Evolutionary conservation across 2,329 filamentous ascomycete genomes (phyloP).

Genomic region (Ophiocordyceps unilateralis): DNA sequence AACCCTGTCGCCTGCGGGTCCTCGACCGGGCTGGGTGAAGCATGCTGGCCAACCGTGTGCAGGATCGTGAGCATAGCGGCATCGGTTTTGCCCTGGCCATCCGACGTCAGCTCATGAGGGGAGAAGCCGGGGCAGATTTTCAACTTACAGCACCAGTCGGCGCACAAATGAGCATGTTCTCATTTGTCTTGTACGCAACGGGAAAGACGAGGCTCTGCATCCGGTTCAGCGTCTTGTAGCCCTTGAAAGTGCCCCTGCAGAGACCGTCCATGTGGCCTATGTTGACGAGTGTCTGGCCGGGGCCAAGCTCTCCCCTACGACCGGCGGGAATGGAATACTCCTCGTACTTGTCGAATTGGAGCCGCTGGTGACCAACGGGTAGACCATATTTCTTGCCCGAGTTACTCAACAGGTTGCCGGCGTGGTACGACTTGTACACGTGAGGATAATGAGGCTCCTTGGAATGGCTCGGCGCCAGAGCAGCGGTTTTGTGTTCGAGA

Average conservation of each 20-base stretch:
- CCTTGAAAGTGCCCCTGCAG: slow-evolving; percentile 80
- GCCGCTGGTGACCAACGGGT: slow-evolving; percentile 55
- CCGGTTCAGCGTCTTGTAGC: slow-evolving; percentile 83
- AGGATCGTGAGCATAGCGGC: slow-evolving; percentile 93
- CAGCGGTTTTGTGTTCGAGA: slow-evolving; percentile 62
- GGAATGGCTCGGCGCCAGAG: slow-evolving; percentile 52
- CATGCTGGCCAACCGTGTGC: slow-evolving; percentile 76
- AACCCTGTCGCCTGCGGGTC: slow-evolving; percentile 60
- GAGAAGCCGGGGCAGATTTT: not conserved
- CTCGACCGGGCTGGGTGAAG: slow-evolving; percentile 63
- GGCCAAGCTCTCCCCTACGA: slow-evolving; percentile 56
- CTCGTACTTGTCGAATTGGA: slow-evolving; percentile 64
- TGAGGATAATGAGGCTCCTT: slow-evolving; percentile 75
- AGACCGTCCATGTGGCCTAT: slow-evolving; percentile 77
- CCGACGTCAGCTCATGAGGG: not conserved
- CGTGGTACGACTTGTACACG: slow-evolving; percentile 69
- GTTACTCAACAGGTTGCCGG: slow-evolving; percentile 70
- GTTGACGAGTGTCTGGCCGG: slow-evolving; percentile 56
- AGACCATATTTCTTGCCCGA: slow-evolving; percentile 70
- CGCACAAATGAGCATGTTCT: slow-evolving; percentile 98
- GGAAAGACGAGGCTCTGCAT: slow-evolving; percentile 98
- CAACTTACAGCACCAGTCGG: slow-evolving; percentile 71
- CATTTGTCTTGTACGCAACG: slow-evolving; percentile 85
- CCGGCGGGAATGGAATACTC: slow-evolving; percentile 77
- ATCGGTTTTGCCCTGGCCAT: slow-evolving; percentile 70